Evolutionary conservation across 345 rosid species (phyloP), one percentile per base, ranked within the genome.

Genomic region (Salix viminalis): DNA sequence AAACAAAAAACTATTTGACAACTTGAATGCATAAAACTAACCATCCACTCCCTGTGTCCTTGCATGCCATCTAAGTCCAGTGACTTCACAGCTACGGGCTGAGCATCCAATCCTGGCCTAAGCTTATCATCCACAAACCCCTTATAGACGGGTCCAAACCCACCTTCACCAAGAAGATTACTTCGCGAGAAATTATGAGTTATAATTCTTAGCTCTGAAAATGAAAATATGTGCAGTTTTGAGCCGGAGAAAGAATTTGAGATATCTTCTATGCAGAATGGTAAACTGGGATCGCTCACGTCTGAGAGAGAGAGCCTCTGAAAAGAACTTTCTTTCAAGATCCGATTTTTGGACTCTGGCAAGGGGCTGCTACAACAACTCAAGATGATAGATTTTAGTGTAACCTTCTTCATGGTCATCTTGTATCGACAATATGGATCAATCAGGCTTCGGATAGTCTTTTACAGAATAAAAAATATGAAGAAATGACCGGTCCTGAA

Each of bases 41-140:
- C 98, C 93, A 91, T 87, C 98, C 98, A 93, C 83, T 93, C 97
- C 78, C 71, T 84, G 56, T 93, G 96, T 39, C 98, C 98, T 76
- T 93, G 97, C 74, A 82, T 67, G 12, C 98, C 93, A 74, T 88
- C 84, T 81, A 89, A 83, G 72, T 91, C 85, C 37, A 91, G 90
- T 10, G 84, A 85, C 86, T 93, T 93, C 44, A 91, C 94, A 24
- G 98, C 97, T 37, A 91, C 93, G 21, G 92, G 88, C 73, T 89
- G 97, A 61, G 94, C 83, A 69, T 79, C 78, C 75, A 87, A 76
- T 48, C 92, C 93, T 0, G 84, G 91, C 77, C 86, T 82, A 30
- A 89, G 70, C 74, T 86, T 88, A 72, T 86, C 91, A 78, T 87
- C 89, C 5, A 88, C 34, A 39, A 90, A 90, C 26, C 97, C 98